phyloP scores from a whole-genome alignment of 805 yeast genomes.

The Nakazawaea siamensis region DNA sequence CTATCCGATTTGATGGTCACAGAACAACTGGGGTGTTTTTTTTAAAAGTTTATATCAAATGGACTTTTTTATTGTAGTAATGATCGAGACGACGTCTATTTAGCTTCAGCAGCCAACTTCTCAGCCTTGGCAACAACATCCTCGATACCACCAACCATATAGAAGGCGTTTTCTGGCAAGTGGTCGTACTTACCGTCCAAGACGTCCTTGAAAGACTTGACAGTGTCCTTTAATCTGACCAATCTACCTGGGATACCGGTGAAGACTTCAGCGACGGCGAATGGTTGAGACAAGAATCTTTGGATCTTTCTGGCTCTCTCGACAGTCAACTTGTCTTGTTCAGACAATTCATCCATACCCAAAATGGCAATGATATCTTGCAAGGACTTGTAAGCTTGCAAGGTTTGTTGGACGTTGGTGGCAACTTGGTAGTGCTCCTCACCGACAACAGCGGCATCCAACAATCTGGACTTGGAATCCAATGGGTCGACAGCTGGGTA shows the following conservation, averaged over 20 bases:
- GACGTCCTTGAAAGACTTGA: conserved; percentile 92
- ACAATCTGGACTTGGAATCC: conserved; percentile 97
- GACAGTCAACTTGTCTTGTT: conserved; percentile 96
- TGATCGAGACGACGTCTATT: conserved; percentile 20
- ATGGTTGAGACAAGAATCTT: conserved; percentile 99
- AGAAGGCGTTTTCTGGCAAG: conserved; percentile 99
- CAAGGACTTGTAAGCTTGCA: conserved; percentile 98
- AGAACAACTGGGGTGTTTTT: too few species aligned
- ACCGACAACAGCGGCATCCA: conserved; percentile 96
- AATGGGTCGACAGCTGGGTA: conserved; percentile 99
- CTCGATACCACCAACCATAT: conserved; percentile 99
- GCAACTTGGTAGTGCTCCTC: conserved; percentile 98
- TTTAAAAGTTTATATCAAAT: too few species aligned
- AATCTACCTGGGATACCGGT: conserved; percentile 98
- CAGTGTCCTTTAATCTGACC: conserved; percentile 94
- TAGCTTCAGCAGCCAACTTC: conserved; percentile 92
- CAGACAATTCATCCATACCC: conserved; percentile 99
- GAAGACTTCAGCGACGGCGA: conserved; percentile 99
- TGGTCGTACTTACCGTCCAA: conserved; percentile 98
- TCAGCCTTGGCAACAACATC: conserved; percentile 99
- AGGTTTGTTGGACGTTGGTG: conserved; percentile 90
- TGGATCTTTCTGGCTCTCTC: conserved; percentile 99
- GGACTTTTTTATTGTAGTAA: too few species aligned
- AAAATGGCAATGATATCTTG: conserved; percentile 99
- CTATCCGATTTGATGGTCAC: too few species aligned